Base-by-base conservation (phyloP, 768 basidiomycete genomes). In the Auriscalpium vulgare region DNA sequence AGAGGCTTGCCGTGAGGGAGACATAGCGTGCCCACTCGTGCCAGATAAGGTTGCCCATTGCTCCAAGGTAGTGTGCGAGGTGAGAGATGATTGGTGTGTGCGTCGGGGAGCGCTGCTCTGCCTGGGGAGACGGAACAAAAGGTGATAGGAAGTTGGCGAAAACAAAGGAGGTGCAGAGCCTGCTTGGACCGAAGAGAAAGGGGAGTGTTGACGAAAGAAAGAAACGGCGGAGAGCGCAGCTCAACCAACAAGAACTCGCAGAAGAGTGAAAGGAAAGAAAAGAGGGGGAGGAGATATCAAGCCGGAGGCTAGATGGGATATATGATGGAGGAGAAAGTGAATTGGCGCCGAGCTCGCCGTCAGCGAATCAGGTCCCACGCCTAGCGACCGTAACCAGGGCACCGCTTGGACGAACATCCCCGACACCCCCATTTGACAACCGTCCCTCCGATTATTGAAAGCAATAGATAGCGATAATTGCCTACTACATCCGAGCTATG, bases 11-110 rank as follows among this genome's bases (percentile, higher is more conserved):
- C 7, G 85, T 77, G 62, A 91, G 77, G 43, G 87, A 72, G 62
- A 89, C 75, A 53, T 78, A 75, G 60, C 87, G 87, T 62, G 82
- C 74, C 67, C 88, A 83, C 62, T 89, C 81, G 70, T 89, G 83
- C 89, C 89, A 91, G 63, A 91, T 71, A 61, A 93, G 78, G 50
- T 82, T 84, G 59, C 89, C 91, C 91, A 92, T 93, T 60, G 59
- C 70, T 48, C 17, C 10, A 37, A 34, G 7, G 36, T 4, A 17
- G 10, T 1, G 61, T 48, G 54, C 51, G 53, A 37, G 53, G 23
- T 49, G 35, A 55, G 47, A 23, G 35, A 44, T 37, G 21, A 50
- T 14, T 50, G 19, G 54, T 43, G 29, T 37, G 35, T 19, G 11
- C 11, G 23, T 45, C 56, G 29, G 46, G 45, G 51, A 52, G 37